phyloP scores from a whole-genome alignment of 2,329 filamentous ascomycete species.

The Fusarium gaditjirri region DNA sequence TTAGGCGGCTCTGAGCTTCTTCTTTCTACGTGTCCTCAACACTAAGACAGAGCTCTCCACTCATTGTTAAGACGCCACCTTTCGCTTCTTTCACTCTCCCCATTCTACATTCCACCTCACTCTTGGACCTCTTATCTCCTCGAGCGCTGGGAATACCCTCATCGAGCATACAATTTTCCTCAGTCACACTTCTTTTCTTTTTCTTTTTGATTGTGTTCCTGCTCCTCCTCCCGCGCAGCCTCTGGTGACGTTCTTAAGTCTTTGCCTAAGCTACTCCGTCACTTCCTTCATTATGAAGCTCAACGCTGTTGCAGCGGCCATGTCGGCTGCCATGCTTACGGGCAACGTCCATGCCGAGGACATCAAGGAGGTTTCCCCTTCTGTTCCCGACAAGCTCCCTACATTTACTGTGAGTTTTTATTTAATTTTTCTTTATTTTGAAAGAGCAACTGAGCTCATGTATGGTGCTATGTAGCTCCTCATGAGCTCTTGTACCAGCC shows the following conservation, averaged over 20 bases:
- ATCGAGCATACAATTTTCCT: slow-evolving; percentile 3
- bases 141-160: slow-evolving; percentile 44
- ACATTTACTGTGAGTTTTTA: slow-evolving; percentile 82
- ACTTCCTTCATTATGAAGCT: slow-evolving; percentile 83
- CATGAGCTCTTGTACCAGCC: neutral
- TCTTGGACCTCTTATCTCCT: slow-evolving; percentile 44
- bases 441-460: neutral
- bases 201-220: slow-evolving; percentile 2
- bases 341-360: slow-evolving; percentile 77
- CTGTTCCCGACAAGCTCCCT: slow-evolving; percentile 71
- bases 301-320: slow-evolving; percentile 79
- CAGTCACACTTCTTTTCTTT: slow-evolving; percentile 5
- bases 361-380: slow-evolving; percentile 59
- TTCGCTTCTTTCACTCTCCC: slow-evolving; percentile 32
- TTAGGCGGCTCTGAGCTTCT: slow-evolving; percentile 43
- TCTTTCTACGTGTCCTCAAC: slow-evolving; percentile 51
- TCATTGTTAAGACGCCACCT: slow-evolving; percentile 44
- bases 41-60: slow-evolving; percentile 43
- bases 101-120: slow-evolving; percentile 44
- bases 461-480: neutral
- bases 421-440: neutral
- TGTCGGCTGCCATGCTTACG: slow-evolving; percentile 78
- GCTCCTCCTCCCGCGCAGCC: slow-evolving; percentile 29
- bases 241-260: slow-evolving; percentile 35
- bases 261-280: slow-evolving; percentile 35